Conservation (phyloP, 2,329 filamentous ascomycete species). For the Pseudopyricularia javanii region DNA sequence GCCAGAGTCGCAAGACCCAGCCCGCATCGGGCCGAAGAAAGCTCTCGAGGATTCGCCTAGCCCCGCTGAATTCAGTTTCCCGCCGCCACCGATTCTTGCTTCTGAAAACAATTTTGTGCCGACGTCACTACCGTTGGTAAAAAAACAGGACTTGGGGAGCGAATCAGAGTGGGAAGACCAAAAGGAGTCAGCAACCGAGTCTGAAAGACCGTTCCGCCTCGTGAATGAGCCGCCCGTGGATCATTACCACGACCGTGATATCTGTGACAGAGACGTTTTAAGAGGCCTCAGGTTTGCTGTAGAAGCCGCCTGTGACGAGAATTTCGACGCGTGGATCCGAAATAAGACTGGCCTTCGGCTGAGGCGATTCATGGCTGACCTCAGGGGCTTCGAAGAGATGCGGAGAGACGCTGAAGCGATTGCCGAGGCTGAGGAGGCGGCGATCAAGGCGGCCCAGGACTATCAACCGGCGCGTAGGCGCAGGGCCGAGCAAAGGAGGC, state of each 20-base stretch:
- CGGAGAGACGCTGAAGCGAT: conserved; percentile 12
- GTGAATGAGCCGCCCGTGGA: conserved; percentile 7
- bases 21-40: neutral
- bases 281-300: conserved; percentile 42
- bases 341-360: conserved; percentile 39
- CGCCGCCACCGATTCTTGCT: neutral
- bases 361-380: conserved; percentile 40
- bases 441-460: neutral
- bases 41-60: neutral
- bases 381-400: conserved; percentile 37
- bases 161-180: conserved; percentile 2
- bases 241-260: conserved; percentile 20
- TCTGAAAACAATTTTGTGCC: neutral
- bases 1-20: neutral
- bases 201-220: neutral
- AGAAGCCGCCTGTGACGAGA: conserved; percentile 41
- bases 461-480: conserved; percentile 5
- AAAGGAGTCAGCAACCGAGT: neutral
- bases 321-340: conserved; percentile 38
- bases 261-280: conserved; percentile 38
- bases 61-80: neutral
- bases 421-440: neutral
- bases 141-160: neutral
- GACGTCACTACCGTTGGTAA: no score
- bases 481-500: conserved; percentile 4